These are phyloP conservation scores for Tilletia indica DNA, from an alignment of 1,284 basidiomycete genomes.

Conservation along the genomic window DNA sequence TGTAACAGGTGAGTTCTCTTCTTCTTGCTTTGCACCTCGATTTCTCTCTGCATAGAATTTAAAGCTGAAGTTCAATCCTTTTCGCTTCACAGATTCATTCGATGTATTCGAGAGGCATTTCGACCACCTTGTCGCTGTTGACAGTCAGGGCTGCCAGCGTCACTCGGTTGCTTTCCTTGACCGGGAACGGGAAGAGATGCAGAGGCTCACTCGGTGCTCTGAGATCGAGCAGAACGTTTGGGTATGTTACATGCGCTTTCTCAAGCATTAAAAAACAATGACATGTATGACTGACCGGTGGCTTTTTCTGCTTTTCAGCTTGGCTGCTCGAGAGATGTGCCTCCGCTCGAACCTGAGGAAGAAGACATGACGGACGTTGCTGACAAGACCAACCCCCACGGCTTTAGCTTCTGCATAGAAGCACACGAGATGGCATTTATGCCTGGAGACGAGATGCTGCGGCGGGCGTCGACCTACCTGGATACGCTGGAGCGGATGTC, in stretches of 20 bases:
- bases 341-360: slow-evolving; percentile 21
- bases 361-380: background rate
- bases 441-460: slow-evolving; percentile 65
- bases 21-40: background rate
- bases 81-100: slow-evolving; percentile 60
- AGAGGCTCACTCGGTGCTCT: slow-evolving; percentile 76
- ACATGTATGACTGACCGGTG: background rate
- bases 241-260: slow-evolving; percentile 52
- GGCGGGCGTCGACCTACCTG: slow-evolving; percentile 60
- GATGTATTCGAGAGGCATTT: slow-evolving; percentile 60
- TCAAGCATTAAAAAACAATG: too few relatives aligned
- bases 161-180: slow-evolving; percentile 61
- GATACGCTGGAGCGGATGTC: slow-evolving; percentile 65
- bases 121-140: slow-evolving; percentile 62
- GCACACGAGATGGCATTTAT: slow-evolving; percentile 75
- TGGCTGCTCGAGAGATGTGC: slow-evolving; percentile 40
- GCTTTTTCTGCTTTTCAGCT: slow-evolving; percentile 21
- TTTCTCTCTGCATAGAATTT: background rate
- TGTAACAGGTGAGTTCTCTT: slow-evolving; percentile 65
- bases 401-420: slow-evolving; percentile 80
- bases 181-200: slow-evolving; percentile 81
- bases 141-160: slow-evolving; percentile 58
- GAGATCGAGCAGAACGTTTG: slow-evolving; percentile 69
- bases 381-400: slow-evolving; percentile 64
- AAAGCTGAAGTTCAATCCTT: background rate